phyloP scores from a whole-genome alignment of 768 basidiomycete species.

The Suillus placidus region DNA sequence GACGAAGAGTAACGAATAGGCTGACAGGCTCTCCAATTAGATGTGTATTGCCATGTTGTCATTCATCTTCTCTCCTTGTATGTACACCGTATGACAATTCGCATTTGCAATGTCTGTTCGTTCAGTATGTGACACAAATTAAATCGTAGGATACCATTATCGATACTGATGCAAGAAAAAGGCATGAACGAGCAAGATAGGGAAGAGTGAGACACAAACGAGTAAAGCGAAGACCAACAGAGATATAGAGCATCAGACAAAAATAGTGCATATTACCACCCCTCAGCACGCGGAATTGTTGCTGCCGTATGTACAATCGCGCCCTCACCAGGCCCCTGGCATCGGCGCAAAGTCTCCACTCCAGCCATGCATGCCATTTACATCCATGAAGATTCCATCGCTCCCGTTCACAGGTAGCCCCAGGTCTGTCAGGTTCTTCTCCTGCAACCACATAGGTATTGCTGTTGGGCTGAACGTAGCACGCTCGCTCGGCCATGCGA shows the following conservation, averaged over 20 bases:
- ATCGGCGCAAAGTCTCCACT: slow-evolving; percentile 71
- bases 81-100: background rate
- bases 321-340: slow-evolving; percentile 81
- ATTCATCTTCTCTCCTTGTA: background rate
- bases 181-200: background rate
- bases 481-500: slow-evolving; percentile 67
- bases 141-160: background rate
- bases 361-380: slow-evolving; percentile 74
- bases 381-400: slow-evolving; percentile 86
- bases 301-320: slow-evolving; percentile 6
- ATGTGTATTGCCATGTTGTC: background rate
- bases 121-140: slow-evolving; percentile 6
- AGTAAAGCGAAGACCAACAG: background rate
- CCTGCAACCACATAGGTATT: slow-evolving; percentile 91
- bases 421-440: slow-evolving; percentile 89
- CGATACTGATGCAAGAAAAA: slow-evolving; percentile 7
- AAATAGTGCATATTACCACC: slow-evolving; percentile 1
- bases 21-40: background rate
- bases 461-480: slow-evolving; percentile 75
- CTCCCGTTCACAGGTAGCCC: slow-evolving; percentile 91
- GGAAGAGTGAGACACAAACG: slow-evolving; percentile 1
- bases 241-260: background rate
- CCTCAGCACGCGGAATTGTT: background rate
- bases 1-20: slow-evolving; percentile 35
- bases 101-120: slow-evolving; percentile 4